Base-by-base conservation (phyloP, 1,284 basidiomycete species). In the Fomitopsis palustris region DNA sequence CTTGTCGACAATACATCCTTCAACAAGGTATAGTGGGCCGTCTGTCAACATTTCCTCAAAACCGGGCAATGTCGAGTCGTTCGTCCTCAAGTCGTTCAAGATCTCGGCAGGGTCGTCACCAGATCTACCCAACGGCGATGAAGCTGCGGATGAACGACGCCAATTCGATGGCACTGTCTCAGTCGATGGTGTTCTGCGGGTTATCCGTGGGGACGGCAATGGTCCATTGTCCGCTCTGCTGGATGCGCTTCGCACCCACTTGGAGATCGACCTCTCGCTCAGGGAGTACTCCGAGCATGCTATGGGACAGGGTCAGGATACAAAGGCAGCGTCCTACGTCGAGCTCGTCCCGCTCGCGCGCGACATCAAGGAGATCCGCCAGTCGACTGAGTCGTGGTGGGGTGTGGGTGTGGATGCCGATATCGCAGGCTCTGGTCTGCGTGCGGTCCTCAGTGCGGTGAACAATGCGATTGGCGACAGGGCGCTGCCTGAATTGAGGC, bases 201-300 rank as follows among this genome's bases (percentile, higher is more conserved):
- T 93, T 55, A 83, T 99, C 68, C 83, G 88, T 54, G 97, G 97
- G 56, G 88, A 92, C 64, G 97, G 97, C 33, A 99, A 98, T 75
- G 97, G 97, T 37, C 95, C 97, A 16, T 83, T 99, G 51, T 98
- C 96, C 21, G 90, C 96, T 29, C 82, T 99, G 65, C 81, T 98
- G 59, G 85, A 97, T 70, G 96, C 96, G 25, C 86, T 99, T 54
- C 85, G 87, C 65, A 85, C 81, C 1, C 86, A 95, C 69, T 84
- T 97, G 56, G 85, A 90, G 66, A 85, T 98, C 72, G 81, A 93
- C 66, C 82, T 96, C 62, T 85, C 90, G 39, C 83, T 99, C 62
- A 87, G 95, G 57, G 95, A 97, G 68, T 99, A 99, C 77, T 86
- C 86, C 5, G 97, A 99, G 72, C 96, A 99, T 74, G 86, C 92